These are phyloP conservation scores for Tilletiaria anomala DNA, from an alignment of 1,284 basidiomycete species.

Conservation along the genomic window DNA sequence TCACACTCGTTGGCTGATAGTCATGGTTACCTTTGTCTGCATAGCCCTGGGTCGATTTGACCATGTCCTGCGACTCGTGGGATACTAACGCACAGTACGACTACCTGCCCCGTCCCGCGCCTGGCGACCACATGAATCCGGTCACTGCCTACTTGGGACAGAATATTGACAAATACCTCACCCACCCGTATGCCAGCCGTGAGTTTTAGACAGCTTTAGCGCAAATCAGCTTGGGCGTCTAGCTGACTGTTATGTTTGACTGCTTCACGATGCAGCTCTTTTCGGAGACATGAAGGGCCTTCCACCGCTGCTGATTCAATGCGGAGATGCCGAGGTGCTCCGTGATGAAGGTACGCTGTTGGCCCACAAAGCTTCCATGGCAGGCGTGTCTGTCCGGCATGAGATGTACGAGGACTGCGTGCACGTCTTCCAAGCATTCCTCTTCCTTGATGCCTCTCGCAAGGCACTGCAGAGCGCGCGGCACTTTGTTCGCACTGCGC, in stretches of 20 bases:
- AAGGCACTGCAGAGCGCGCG: slow-evolving; percentile 37
- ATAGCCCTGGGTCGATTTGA: slow-evolving; percentile 50
- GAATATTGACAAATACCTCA: slow-evolving; percentile 63
- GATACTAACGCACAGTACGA: slow-evolving; percentile 63
- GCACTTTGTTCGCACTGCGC: slow-evolving; percentile 37
- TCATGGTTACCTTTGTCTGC: slow-evolving; percentile 56
- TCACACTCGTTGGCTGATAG: slow-evolving; percentile 66
- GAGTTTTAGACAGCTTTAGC: slow-evolving; percentile 2
- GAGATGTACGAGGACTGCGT: slow-evolving; percentile 83
- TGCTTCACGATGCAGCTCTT: slow-evolving; percentile 52
- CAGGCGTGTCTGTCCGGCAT: slow-evolving; percentile 75
- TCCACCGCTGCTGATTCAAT: slow-evolving; percentile 82
- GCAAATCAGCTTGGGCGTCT: background rate
- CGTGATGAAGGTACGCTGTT: slow-evolving; percentile 83
- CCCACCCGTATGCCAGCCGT: slow-evolving; percentile 73
- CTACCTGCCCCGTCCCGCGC: slow-evolving; percentile 41
- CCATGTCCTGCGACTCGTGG: slow-evolving; percentile 94
- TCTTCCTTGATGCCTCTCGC: slow-evolving; percentile 36
- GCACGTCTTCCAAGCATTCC: slow-evolving; percentile 39
- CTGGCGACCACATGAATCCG: slow-evolving; percentile 81
- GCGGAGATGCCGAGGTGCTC: slow-evolving; percentile 83
- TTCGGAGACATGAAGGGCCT: slow-evolving; percentile 78
- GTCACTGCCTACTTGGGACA: slow-evolving; percentile 83
- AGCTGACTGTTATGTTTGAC: background rate
- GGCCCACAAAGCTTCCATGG: slow-evolving; percentile 77